Percentiles rank a stretch among this genome's conserved stretches.
Conservation (phyloP, 2,329 filamentous ascomycete species). For the Alternaria brassicae region DNA sequence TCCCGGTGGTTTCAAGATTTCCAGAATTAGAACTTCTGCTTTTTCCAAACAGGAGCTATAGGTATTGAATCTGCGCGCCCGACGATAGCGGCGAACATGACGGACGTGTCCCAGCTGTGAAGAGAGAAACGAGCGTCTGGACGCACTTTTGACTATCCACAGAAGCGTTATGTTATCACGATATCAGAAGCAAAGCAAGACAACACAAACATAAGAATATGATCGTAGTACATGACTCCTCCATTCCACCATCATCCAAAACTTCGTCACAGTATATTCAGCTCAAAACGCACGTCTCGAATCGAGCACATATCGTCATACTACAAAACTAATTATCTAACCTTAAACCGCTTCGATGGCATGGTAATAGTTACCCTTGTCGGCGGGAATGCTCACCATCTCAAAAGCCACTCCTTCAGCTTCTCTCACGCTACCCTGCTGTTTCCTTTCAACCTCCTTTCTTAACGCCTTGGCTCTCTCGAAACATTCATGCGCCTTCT, state of each 20-base stretch:
- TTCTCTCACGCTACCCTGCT: neutral
- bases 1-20: conserved; percentile 55
- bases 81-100: neutral
- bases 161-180: neutral
- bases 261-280: neutral
- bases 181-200: too few species aligned
- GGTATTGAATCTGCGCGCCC: neutral
- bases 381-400: neutral
- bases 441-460: neutral
- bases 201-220: neutral
- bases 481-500: neutral
- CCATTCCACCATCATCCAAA: too few species aligned
- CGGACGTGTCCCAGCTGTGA: neutral
- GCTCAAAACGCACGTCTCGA: neutral
- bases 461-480: neutral
- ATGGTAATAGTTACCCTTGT: neutral
- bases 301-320: neutral
- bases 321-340: neutral
- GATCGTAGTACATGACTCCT: neutral
- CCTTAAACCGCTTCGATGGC: neutral
- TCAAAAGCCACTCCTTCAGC: neutral
- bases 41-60: conserved; percentile 1
- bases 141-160: neutral
- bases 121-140: neutral
- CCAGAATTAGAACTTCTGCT: conserved; percentile 14